Conservation (phyloP, 2,329 filamentous ascomycete species). For the Colletotrichum theobromicola region DNA sequence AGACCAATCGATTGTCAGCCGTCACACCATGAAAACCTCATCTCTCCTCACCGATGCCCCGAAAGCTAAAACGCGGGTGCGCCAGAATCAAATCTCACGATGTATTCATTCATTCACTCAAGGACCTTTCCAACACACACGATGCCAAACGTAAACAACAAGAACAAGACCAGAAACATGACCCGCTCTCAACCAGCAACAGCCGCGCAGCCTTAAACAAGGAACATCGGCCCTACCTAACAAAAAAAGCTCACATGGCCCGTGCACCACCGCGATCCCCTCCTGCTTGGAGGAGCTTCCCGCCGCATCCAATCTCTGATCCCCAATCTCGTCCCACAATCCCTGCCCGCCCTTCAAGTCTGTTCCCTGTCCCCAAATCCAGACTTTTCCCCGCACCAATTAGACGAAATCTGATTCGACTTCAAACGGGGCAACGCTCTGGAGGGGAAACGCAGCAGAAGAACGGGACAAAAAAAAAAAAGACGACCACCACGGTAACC, state of each 20-base stretch:
- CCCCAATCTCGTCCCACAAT: background rate
- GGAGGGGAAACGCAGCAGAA: background rate
- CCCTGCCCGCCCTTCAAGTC: background rate
- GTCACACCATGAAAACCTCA: background rate
- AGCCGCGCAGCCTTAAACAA: constrained; percentile 2
- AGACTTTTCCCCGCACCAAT: constrained; percentile 9
- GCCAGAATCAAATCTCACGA: background rate
- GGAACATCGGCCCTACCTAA: background rate
- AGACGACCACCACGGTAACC: background rate
- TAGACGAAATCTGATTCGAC: background rate
- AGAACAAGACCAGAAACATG: background rate
- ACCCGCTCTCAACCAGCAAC: background rate
- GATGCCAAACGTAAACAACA: background rate
- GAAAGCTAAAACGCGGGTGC: background rate
- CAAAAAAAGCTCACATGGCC: background rate
- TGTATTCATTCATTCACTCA: background rate
- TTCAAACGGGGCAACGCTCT: background rate
- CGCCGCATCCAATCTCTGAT: background rate
- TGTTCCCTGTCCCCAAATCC: background rate
- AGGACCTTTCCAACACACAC: background rate
- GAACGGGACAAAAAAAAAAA: background rate
- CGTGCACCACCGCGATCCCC: background rate
- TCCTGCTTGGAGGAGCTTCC: background rate
- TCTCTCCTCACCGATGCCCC: background rate
- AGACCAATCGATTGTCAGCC: background rate